Evolutionary conservation across 2,329 filamentous ascomycete genomes (phyloP).

Genomic region (Stagonosporopsis vannaccii): DNA sequence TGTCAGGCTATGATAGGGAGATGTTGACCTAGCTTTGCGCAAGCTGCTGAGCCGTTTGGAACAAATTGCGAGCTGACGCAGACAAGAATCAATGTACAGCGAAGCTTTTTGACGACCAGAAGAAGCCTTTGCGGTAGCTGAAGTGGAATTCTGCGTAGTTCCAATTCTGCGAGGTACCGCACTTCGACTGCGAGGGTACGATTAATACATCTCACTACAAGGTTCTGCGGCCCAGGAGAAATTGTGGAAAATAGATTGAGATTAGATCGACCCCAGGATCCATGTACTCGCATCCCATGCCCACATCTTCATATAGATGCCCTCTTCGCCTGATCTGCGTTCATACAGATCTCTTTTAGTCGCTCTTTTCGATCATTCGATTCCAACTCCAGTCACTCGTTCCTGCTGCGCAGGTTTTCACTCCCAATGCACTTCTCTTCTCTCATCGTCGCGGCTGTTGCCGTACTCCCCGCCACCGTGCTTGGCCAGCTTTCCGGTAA

Average conservation of each 20-base stretch:
- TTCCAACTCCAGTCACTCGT: constrained; percentile 6
- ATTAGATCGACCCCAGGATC: constrained; percentile 15
- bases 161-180: not conserved
- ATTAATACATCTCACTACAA: not conserved
- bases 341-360: not conserved
- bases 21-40: constrained; percentile 2
- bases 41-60: constrained; percentile 3
- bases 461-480: constrained; percentile 30
- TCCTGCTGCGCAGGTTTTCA: constrained; percentile 36
- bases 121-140: not conserved
- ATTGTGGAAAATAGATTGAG: constrained; percentile 1
- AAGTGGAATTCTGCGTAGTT: not conserved
- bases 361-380: not conserved
- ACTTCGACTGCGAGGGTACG: too few relatives aligned
- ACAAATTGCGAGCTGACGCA: not conserved
- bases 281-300: not conserved
- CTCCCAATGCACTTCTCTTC: constrained; percentile 36
- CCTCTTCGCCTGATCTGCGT: not conserved
- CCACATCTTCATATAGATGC: constrained; percentile 7
- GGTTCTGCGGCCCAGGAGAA: not conserved
- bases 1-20: not conserved
- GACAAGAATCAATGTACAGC: not conserved
- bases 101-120: not conserved
- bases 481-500: constrained; percentile 45
- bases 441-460: constrained; percentile 31